Evolutionary conservation across 2,329 filamentous ascomycete species (phyloP).

Genomic region (Thielaviopsis euricoi): DNA sequence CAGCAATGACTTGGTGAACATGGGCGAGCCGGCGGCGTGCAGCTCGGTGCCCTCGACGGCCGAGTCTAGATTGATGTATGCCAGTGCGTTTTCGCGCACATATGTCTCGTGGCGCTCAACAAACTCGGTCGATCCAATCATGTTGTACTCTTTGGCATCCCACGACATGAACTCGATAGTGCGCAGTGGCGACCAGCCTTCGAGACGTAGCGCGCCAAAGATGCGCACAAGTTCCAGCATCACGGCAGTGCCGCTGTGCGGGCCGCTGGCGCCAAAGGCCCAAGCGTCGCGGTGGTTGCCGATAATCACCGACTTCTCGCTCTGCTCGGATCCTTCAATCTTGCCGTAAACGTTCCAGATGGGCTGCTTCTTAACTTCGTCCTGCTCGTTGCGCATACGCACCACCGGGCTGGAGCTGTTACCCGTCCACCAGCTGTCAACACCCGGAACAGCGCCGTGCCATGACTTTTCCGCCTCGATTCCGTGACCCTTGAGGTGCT

Average conservation of each 20-base stretch:
- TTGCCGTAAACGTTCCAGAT: constrained; percentile 87
- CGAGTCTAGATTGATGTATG: constrained; percentile 82
- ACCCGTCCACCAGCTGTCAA: constrained; percentile 81
- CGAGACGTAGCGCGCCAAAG: constrained; percentile 58
- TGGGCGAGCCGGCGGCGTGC: constrained; percentile 61
- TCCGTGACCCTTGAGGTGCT: constrained; percentile 61
- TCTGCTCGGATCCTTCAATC: constrained; percentile 71
- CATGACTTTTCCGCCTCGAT: constrained; percentile 51
- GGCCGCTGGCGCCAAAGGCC: constrained; percentile 74
- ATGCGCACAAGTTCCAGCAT: constrained; percentile 79
- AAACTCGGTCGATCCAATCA: constrained; percentile 86
- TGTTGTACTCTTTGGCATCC: constrained; percentile 87
- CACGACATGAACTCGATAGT: constrained; percentile 95
- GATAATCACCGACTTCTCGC: constrained; percentile 68
- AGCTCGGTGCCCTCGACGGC: constrained; percentile 49
- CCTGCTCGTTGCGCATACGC: constrained; percentile 70
- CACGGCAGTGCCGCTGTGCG: constrained; percentile 76
- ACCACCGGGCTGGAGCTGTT: constrained; percentile 59
- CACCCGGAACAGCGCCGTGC: constrained; percentile 59
- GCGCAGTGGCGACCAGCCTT: constrained; percentile 81
- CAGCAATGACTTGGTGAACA: constrained; percentile 56
- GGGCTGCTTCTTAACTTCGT: constrained; percentile 63
- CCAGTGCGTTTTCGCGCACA: constrained; percentile 58
- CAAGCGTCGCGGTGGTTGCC: constrained; percentile 90
- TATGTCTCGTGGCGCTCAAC: constrained; percentile 69